A percentile compares a stretch with the other conserved stretches of the same genome.
Conservation (phyloP, 2,329 filamentous ascomycete species). For the Pseudopyrenochaeta lycopersici region DNA sequence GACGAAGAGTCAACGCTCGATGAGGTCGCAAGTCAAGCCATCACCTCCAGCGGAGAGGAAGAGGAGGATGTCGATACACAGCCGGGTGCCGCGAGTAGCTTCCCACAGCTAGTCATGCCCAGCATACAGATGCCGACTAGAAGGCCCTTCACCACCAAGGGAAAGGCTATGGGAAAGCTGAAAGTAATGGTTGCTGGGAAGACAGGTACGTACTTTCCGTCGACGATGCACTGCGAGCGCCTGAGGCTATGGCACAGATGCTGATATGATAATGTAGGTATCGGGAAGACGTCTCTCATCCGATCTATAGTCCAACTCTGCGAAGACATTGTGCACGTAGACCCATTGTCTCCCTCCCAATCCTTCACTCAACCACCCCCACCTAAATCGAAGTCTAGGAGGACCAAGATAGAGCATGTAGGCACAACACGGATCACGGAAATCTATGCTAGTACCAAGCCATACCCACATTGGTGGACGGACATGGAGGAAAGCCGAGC, state of each 20-base stretch:
- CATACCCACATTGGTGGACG: constrained; percentile 90
- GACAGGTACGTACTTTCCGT: constrained; percentile 63
- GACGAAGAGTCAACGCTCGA: constrained; percentile 65
- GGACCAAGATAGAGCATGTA: constrained; percentile 26
- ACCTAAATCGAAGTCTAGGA: constrained; percentile 36
- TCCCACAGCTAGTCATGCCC: constrained; percentile 94
- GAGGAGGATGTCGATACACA: constrained; percentile 53
- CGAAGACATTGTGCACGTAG: constrained; percentile 93
- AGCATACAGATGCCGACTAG: constrained; percentile 90
- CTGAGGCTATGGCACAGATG: not conserved
- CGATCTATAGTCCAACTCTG: constrained; percentile 86
- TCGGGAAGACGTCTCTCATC: constrained; percentile 90
- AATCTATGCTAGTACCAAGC: constrained; percentile 56
- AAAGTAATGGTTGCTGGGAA: constrained; percentile 89
- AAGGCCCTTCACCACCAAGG: constrained; percentile 87
- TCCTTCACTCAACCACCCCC: constrained; percentile 35
- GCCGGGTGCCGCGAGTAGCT: constrained; percentile 44
- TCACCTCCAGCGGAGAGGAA: constrained; percentile 64
- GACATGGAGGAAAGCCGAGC: constrained; percentile 74
- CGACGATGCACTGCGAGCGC: not conserved
- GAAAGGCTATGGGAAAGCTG: constrained; percentile 82
- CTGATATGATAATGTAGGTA: constrained; percentile 61
- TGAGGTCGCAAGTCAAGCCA: constrained; percentile 64
- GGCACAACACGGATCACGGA: constrained; percentile 48
- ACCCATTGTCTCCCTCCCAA: constrained; percentile 62